phyloP scores from a whole-genome alignment of 768 basidiomycete genomes.

The Cyclocybe aegerita region DNA sequence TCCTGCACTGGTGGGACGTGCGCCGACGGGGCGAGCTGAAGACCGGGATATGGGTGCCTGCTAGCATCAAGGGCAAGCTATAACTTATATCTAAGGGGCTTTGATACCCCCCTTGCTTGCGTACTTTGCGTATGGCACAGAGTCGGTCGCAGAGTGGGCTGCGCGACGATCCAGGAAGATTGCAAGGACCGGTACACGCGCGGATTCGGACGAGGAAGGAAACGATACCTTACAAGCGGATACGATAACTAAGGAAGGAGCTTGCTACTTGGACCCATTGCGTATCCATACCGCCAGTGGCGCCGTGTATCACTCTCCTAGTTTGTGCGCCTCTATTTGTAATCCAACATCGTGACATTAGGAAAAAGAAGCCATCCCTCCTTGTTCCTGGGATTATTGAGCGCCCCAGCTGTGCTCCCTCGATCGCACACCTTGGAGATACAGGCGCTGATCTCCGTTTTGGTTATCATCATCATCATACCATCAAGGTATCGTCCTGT shows the following conservation, averaged over 20 bases:
- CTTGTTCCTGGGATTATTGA: neutral
- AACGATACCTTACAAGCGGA: too few species aligned
- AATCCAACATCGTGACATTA: neutral
- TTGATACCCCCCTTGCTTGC: neutral
- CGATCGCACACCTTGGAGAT: slow-evolving; percentile 1
- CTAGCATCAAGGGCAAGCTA: slow-evolving; percentile 44
- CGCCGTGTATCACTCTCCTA: neutral
- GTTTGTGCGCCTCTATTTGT: neutral
- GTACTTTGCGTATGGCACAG: too few species aligned
- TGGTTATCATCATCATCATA: too few species aligned
- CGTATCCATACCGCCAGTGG: neutral
- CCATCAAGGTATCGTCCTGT: neutral
- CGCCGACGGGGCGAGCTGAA: slow-evolving; percentile 44
- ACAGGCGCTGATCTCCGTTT: slow-evolving; percentile 10
- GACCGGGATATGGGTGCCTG: slow-evolving; percentile 61
- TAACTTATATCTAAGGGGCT: slow-evolving; percentile 8
- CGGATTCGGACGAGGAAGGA: too few species aligned
- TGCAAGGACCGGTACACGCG: too few species aligned
- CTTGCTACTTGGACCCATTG: too few species aligned
- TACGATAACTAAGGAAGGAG: too few species aligned
- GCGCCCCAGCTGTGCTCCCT: too few species aligned
- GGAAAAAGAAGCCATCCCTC: neutral
- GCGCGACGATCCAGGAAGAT: neutral
- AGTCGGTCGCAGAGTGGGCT: neutral
- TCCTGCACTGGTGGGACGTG: slow-evolving; percentile 67